Evolutionary conservation across 176 grass and related monocot species (phyloP).

Genomic region (Eremochloa ophiuroides): DNA sequence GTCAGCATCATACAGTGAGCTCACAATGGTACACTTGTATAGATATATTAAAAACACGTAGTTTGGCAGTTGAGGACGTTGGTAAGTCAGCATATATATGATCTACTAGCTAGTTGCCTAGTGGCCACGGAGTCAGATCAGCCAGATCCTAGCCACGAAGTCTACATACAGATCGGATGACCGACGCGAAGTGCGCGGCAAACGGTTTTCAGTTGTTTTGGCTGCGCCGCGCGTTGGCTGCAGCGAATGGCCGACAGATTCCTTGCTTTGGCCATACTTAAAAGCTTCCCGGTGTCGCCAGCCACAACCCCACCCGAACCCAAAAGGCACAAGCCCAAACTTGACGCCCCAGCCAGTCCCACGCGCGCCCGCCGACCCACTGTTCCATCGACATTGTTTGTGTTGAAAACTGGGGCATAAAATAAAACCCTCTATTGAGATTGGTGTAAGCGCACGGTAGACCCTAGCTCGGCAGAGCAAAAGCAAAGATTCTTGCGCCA

Average conservation of each 20-base stretch:
- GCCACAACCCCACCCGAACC: too few relatives aligned
- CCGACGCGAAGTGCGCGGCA: background rate
- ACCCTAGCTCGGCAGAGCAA: background rate
- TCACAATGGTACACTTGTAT: background rate
- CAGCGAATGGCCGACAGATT: slow-evolving; percentile 1
- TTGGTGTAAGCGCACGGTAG: too few relatives aligned
- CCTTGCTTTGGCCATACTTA: slow-evolving; percentile 10
- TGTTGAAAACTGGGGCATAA: too few relatives aligned
- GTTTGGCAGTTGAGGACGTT: slow-evolving; percentile 6
- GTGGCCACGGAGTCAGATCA: background rate
- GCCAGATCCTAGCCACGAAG: background rate
- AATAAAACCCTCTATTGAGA: too few relatives aligned
- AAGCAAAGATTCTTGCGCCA: background rate
- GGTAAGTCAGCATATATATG: background rate
- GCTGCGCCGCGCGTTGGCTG: background rate
- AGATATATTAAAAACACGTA: background rate
- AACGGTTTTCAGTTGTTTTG: background rate
- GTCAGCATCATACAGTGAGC: background rate
- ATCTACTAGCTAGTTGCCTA: background rate
- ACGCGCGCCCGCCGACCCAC: background rate
- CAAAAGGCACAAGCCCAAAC: too few relatives aligned
- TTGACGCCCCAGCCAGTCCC: background rate
- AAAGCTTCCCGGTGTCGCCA: background rate
- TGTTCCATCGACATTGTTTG: too few relatives aligned
- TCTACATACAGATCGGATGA: background rate